phyloP scores from a whole-genome alignment of 2,329 filamentous ascomycete genomes.

The Venturia aucupariae region DNA sequence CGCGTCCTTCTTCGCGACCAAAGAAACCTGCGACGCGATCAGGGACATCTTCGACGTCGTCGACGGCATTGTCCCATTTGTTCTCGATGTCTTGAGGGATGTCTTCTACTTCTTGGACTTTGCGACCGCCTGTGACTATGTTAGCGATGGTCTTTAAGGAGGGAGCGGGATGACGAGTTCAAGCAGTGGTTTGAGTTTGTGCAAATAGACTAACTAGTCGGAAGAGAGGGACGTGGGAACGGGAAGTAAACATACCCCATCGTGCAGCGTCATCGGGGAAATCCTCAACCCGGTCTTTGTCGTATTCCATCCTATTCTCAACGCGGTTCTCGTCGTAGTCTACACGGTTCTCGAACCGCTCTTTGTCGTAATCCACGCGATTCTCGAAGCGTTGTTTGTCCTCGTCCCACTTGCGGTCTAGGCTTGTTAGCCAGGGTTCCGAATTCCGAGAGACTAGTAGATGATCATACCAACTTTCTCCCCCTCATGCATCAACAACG shows the following conservation, averaged over 20 bases:
- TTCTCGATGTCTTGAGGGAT: slow-evolving; percentile 23
- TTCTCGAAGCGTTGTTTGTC: slow-evolving; percentile 22
- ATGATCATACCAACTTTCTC: slow-evolving; percentile 29
- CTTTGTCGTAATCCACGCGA: slow-evolving; percentile 18
- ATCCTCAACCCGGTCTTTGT: slow-evolving; percentile 21
- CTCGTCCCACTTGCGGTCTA: slow-evolving; percentile 28
- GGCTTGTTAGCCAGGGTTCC: too few species aligned
- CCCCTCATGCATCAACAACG: slow-evolving; percentile 37
- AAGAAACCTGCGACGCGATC: slow-evolving; percentile 24
- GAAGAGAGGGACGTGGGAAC: too few species aligned
- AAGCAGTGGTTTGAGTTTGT: too few species aligned
- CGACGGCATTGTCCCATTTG: slow-evolving; percentile 26
- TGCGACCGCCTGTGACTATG: slow-evolving; percentile 15
- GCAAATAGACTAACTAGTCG: too few species aligned
- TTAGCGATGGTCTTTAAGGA: slow-evolving; percentile 19
- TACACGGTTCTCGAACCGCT: slow-evolving; percentile 3
- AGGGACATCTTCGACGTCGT: slow-evolving; percentile 27
- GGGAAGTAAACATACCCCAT: slow-evolving; percentile 13
- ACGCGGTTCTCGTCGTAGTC: slow-evolving; percentile 22
- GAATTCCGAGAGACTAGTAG: too few species aligned
- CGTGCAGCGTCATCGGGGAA: slow-evolving; percentile 31
- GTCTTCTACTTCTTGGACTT: slow-evolving; percentile 27
- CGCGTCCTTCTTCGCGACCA: neutral
- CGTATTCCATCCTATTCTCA: slow-evolving; percentile 21
- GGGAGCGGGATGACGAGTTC: too few species aligned